phyloP scores from a whole-genome alignment of 106 monocot genomes.

The Dendrobium officinale region DNA sequence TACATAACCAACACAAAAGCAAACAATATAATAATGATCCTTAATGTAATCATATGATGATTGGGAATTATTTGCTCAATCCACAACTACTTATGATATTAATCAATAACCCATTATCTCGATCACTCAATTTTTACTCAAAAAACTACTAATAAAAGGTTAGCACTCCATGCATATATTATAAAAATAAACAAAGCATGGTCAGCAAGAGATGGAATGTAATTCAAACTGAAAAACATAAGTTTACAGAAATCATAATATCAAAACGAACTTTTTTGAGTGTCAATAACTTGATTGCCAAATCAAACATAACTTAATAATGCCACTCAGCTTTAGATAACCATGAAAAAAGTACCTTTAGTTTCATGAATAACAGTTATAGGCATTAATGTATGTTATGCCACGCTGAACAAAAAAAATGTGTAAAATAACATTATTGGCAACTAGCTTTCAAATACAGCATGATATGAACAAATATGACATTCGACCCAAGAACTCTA shows the following conservation, averaged over 20 bases:
- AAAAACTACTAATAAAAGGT: background rate
- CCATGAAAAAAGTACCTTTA: background rate
- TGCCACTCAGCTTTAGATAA: background rate
- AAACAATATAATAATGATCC: too few relatives aligned
- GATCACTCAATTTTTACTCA: background rate
- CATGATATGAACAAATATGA: background rate
- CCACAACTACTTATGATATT: too few relatives aligned
- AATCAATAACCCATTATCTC: background rate
- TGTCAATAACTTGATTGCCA: background rate
- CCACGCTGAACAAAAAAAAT: background rate
- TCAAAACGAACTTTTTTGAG: background rate
- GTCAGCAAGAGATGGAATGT: background rate
- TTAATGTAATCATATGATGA: too few relatives aligned
- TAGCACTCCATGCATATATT: background rate
- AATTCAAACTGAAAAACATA: background rate
- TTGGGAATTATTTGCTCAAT: too few relatives aligned
- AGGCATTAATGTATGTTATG: background rate
- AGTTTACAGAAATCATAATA: too few relatives aligned
- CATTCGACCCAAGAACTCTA: background rate
- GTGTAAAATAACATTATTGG: background rate
- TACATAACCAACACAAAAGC: too few relatives aligned
- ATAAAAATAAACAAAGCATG: background rate
- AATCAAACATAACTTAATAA: background rate
- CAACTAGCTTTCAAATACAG: background rate
- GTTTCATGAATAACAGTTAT: background rate